Evolutionary conservation across 352 stramenopile species (phyloP).

Genomic region (Proteromonas lacertae): DNA sequence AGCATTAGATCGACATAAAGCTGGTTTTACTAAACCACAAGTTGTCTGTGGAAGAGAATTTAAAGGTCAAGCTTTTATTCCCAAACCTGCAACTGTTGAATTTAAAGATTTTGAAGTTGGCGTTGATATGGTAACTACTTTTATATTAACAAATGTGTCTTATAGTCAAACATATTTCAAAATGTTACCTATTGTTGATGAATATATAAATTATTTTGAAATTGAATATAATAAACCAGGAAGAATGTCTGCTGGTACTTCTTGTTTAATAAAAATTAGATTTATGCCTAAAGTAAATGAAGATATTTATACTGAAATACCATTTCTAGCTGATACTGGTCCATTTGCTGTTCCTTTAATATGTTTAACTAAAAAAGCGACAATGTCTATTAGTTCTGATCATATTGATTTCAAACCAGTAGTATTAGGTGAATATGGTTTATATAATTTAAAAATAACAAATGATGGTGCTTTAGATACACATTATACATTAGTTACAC

Average conservation of each 20-base stretch:
- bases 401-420: slow-evolving; percentile 23
- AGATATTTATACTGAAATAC: slow-evolving; percentile 25
- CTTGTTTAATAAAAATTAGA: slow-evolving; percentile 11
- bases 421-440: slow-evolving; percentile 29
- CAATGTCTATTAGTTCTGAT: slow-evolving; percentile 18
- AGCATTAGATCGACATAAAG: slow-evolving; percentile 9
- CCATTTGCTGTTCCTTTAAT: slow-evolving; percentile 26
- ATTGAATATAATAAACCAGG: slow-evolving; percentile 37
- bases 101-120: slow-evolving; percentile 56
- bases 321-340: slow-evolving; percentile 28
- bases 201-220: slow-evolving; percentile 38
- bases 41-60: slow-evolving; percentile 20
- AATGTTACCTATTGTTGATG: slow-evolving; percentile 24
- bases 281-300: slow-evolving; percentile 13
- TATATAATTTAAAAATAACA: slow-evolving; percentile 16
- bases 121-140: slow-evolving; percentile 15
- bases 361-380: slow-evolving; percentile 34
- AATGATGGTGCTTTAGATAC: slow-evolving; percentile 30
- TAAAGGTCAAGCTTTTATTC: slow-evolving; percentile 26
- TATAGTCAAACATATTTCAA: slow-evolving; percentile 61
- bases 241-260: slow-evolving; percentile 45
- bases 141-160: slow-evolving; percentile 50
- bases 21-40: slow-evolving; percentile 7
- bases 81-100: slow-evolving; percentile 26
- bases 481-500: not conserved